Evolutionary conservation across 306 rosid species (phyloP).

Genomic region (Inga leiocalycina): DNA sequence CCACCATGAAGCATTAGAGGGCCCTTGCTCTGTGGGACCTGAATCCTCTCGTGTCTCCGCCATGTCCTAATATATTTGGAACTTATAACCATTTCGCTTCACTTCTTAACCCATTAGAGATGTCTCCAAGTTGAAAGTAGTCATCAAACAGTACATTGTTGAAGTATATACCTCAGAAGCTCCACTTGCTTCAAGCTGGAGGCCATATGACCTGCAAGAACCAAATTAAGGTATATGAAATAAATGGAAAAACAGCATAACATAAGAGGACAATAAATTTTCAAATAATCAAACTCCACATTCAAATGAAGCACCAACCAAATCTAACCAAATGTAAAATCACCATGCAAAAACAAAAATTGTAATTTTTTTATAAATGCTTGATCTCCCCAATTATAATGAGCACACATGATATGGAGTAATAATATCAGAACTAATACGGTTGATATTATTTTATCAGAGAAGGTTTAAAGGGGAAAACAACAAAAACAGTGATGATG

Average conservation of each 20-base stretch:
- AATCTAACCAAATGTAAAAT: background rate
- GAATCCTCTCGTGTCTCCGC: conserved; percentile 89
- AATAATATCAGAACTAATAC: conserved; percentile 27
- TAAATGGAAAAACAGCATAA: conserved; percentile 9
- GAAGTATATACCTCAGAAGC: conserved; percentile 42
- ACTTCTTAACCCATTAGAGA: conserved; percentile 70
- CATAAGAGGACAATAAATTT: conserved; percentile 1
- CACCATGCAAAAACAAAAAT: background rate
- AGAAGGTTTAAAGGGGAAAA: background rate
- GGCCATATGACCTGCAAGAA: conserved; percentile 69
- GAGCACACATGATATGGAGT: conserved; percentile 6
- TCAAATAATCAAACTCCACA: conserved; percentile 16
- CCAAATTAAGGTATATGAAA: conserved; percentile 27
- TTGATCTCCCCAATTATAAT: conserved; percentile 19
- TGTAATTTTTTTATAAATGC: conserved; percentile 15
- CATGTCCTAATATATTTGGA: conserved; percentile 74
- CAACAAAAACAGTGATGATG: background rate
- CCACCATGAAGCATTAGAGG: conserved; percentile 90
- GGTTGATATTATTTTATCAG: conserved; percentile 11
- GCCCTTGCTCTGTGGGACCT: conserved; percentile 86
- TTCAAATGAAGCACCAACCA: conserved; percentile 7
- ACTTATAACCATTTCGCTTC: conserved; percentile 83
- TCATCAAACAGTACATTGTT: conserved; percentile 41
- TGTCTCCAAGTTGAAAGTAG: conserved; percentile 44
- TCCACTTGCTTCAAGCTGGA: conserved; percentile 66